A percentile compares a stretch with the other conserved stretches of the same genome.
Evolutionary conservation across 345 rosid species (phyloP).

Genomic region (Excoecaria agallocha): DNA sequence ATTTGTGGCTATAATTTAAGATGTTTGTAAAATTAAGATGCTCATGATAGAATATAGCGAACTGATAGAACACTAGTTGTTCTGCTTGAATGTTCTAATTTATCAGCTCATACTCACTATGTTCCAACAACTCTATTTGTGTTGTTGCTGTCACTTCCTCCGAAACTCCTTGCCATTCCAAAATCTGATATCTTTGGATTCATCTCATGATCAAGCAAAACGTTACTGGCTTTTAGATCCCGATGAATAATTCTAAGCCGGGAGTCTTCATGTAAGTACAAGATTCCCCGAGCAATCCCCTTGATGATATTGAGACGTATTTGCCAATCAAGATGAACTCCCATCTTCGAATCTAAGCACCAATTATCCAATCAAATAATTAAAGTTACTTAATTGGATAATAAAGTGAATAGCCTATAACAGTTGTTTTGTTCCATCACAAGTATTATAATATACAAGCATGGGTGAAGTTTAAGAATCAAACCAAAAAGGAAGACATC

Average conservation of each 20-base stretch:
- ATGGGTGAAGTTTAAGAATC: neutral
- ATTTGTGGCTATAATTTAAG: too few relatives aligned
- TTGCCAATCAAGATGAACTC: constrained; percentile 25
- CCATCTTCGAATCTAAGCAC: constrained; percentile 6
- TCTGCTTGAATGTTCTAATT: too few relatives aligned
- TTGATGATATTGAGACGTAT: constrained; percentile 31
- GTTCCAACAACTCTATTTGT: constrained; percentile 41
- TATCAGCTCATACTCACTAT: constrained; percentile 17
- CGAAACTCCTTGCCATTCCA: constrained; percentile 40
- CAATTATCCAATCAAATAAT: neutral
- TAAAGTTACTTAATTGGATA: too few relatives aligned
- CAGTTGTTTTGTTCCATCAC: too few relatives aligned
- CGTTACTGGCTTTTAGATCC: constrained; percentile 17
- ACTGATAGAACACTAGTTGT: too few relatives aligned
- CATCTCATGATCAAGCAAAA: constrained; percentile 27
- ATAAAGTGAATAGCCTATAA: too few relatives aligned
- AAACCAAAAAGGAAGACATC: constrained; percentile 17
- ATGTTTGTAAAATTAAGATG: too few relatives aligned
- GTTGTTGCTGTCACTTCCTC: constrained; percentile 31
- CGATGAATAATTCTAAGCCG: constrained; percentile 22
- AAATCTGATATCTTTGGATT: constrained; percentile 37
- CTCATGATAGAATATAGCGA: too few relatives aligned
- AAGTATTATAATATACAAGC: too few relatives aligned
- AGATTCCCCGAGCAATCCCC: constrained; percentile 38
- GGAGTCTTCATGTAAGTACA: constrained; percentile 47